Evolutionary conservation across 768 basidiomycete species (phyloP), one percentile per base, ranked within the genome.

Genomic region (Lactarius pseudohatsudake): DNA sequence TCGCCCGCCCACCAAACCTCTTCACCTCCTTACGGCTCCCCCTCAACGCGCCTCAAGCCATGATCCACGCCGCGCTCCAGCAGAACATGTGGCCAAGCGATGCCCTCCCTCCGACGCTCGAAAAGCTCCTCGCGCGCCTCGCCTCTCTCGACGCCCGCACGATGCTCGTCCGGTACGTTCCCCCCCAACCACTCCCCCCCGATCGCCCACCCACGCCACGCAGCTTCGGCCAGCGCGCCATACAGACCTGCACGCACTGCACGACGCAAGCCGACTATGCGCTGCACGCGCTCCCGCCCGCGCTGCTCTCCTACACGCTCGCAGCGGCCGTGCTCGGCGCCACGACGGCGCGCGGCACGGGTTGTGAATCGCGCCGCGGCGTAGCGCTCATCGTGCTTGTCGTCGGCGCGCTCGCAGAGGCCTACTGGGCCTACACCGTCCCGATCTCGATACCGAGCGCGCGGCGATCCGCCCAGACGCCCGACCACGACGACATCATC

Each of bases 191-290:
- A n/a, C 9, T 4, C 1, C 22, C 58, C 43, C 9, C 15, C 28
- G 34, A 26, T 38, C 43, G 20, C 20, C 43, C 20, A 45, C 43
- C 36, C 2, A 36, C 36, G 20, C 43, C 43, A 20, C 16, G 5
- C 53, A 71, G 70, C 18, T 71, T 57, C 53, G 70, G 70, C 36
- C 70, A 69, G 26, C 55, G 59, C 10, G 41, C 57, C 20, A 34
- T 71, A 5, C 70, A 71, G 55, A 69, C 64, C 11, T 70, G 70
- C 40, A 11, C 67, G 22, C 63, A 70, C 32, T 70, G 70, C 22
- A 28, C 50, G 9, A 43, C 57, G 1, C 22, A 65, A 16, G 34
- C 58, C 11, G 68, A 71, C 40, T 71, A 66, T 8, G 68, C 65
- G n/a, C 68, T 70, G 3, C 65, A 69, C 53, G 58, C 62, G 26